Evolutionary conservation across 169 alveolate genomes (phyloP).

Genomic region (Prorocentrum cordatum): DNA sequence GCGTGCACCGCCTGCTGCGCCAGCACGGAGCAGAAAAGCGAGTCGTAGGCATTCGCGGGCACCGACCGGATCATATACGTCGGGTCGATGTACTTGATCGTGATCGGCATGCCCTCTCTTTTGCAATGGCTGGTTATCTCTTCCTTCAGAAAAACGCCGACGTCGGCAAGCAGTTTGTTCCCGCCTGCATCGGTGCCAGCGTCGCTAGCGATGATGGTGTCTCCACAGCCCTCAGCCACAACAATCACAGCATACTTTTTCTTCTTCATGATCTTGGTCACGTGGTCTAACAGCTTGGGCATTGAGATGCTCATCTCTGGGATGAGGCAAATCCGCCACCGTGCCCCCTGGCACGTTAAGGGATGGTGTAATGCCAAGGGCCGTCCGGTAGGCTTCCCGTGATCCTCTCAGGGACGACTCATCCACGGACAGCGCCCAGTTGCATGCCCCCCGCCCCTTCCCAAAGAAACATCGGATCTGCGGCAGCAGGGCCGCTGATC

Average conservation of each 20-base stretch:
- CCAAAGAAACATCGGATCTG: too few species aligned
- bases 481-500: too few species aligned
- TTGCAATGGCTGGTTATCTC: background rate
- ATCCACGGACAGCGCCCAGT: too few species aligned
- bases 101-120: background rate
- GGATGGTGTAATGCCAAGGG: too few species aligned
- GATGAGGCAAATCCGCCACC: constrained; percentile 32
- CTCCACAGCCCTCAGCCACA: constrained; percentile 18
- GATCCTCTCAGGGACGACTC: too few species aligned
- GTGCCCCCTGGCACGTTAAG: too few species aligned
- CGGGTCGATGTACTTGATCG: constrained; percentile 47
- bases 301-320: constrained; percentile 45
- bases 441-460: too few species aligned
- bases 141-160: background rate
- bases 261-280: constrained; percentile 9
- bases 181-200: constrained; percentile 60
- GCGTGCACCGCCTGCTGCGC: constrained; percentile 65
- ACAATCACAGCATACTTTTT: constrained; percentile 58
- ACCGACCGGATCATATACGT: constrained; percentile 61
- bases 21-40: constrained; percentile 34
- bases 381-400: too few species aligned
- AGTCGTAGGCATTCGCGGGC: constrained; percentile 59
- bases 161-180: constrained; percentile 42
- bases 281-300: constrained; percentile 23
- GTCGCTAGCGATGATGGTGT: background rate